Conservation (phyloP, 345 rosid species). For the Passiflora organensis region DNA sequence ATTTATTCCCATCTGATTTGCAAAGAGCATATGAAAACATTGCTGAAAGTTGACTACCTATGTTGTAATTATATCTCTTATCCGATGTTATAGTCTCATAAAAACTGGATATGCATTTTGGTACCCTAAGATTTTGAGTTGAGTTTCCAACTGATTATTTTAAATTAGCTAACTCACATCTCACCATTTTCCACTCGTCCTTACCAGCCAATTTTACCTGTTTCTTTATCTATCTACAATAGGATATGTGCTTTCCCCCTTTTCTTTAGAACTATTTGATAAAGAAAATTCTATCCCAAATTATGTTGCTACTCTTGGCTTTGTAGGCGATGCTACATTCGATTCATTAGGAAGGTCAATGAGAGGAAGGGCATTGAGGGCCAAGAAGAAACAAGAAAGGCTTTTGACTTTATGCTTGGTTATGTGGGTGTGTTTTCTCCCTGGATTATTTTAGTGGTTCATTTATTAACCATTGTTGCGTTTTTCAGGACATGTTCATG, state of each 20-base stretch:
- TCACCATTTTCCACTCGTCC: no score
- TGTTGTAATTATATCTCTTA: no score
- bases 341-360: slow-evolving; percentile 81
- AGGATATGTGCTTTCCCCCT: background rate
- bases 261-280: background rate
- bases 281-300: background rate
- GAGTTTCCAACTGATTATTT: no score
- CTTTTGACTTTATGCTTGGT: slow-evolving; percentile 84
- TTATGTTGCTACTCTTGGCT: background rate
- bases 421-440: slow-evolving; percentile 60
- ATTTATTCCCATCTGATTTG: no score
- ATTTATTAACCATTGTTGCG: background rate
- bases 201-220: no score
- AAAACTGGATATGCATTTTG: no score
- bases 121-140: no score
- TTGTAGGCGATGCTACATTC: slow-evolving; percentile 88
- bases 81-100: no score
- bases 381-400: slow-evolving; percentile 86
- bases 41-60: no score
- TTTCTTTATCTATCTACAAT: no score
- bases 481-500: background rate
- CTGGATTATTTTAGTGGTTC: background rate
- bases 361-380: slow-evolving; percentile 89
- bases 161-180: no score
- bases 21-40: no score